phyloP scores from a whole-genome alignment of 2,329 filamentous ascomycete species.

The Epichloe festucae region DNA sequence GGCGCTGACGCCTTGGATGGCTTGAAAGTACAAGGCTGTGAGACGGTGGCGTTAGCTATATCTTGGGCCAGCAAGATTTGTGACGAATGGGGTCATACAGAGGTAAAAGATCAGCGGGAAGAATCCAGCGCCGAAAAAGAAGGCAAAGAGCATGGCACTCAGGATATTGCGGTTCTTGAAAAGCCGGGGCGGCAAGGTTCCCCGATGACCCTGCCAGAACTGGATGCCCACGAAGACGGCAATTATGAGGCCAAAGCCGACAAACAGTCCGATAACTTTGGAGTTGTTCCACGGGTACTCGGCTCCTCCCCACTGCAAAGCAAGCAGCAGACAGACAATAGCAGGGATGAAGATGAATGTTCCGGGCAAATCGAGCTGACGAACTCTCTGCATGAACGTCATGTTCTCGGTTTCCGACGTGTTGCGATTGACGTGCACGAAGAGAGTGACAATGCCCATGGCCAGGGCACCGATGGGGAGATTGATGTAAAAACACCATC shows the following conservation, averaged over 20 bases:
- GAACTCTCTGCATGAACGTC: slow-evolving; percentile 24
- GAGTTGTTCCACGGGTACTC: slow-evolving; percentile 36
- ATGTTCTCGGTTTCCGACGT: slow-evolving; percentile 19
- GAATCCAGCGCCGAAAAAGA: slow-evolving; percentile 38
- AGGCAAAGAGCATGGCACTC: slow-evolving; percentile 29
- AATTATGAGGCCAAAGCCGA: slow-evolving; percentile 32
- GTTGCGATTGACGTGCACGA: slow-evolving; percentile 28
- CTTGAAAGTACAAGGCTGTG: slow-evolving; percentile 39
- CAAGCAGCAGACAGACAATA: slow-evolving; percentile 39
- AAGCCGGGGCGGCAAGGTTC: slow-evolving; percentile 34
- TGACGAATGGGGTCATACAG: slow-evolving; percentile 18
- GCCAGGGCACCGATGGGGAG: slow-evolving; percentile 34
- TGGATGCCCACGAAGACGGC: slow-evolving; percentile 34
- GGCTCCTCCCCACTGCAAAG: slow-evolving; percentile 43
- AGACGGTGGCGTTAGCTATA: neutral
- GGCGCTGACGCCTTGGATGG: slow-evolving; percentile 37
- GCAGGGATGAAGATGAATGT: slow-evolving; percentile 37
- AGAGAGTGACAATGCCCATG: slow-evolving; percentile 33
- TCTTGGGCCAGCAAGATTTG: slow-evolving; percentile 6
- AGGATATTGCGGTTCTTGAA: slow-evolving; percentile 30
- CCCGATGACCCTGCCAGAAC: slow-evolving; percentile 27
- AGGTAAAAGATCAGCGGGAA: slow-evolving; percentile 42
- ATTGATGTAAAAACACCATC: slow-evolving; percentile 39
- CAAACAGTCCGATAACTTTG: slow-evolving; percentile 37
- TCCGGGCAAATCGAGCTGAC: slow-evolving; percentile 36